phyloP scores from a whole-genome alignment of 2,329 filamentous ascomycete genomes.

The Botryotinia convoluta region DNA sequence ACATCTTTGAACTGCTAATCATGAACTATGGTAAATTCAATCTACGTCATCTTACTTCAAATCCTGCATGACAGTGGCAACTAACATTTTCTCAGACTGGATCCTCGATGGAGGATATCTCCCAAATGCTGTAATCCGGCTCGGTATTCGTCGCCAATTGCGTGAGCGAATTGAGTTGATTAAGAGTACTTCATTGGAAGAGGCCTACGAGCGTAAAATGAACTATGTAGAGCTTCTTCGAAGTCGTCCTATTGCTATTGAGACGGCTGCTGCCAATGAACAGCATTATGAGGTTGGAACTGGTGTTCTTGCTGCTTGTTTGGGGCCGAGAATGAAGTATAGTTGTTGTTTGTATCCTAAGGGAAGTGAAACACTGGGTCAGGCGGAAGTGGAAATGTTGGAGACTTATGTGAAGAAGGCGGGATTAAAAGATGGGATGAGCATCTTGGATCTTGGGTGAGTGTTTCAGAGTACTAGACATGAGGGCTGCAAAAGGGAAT shows the following conservation, averaged over 20 bases:
- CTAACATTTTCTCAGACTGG: conserved; percentile 44
- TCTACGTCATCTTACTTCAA: not conserved
- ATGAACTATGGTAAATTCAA: conserved; percentile 34
- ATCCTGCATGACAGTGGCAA: not conserved
- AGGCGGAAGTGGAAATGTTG: conserved; percentile 67
- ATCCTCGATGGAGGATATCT: conserved; percentile 65
- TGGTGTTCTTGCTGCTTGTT: conserved; percentile 56
- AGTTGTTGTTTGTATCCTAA: conserved; percentile 64
- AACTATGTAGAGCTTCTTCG: conserved; percentile 59
- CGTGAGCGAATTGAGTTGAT: conserved; percentile 58
- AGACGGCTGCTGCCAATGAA: conserved; percentile 61
- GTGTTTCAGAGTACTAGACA: conserved; percentile 15
- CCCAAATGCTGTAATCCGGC: conserved; percentile 59
- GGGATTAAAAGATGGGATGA: conserved; percentile 37
- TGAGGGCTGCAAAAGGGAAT: not conserved
- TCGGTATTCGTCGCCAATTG: conserved; percentile 65
- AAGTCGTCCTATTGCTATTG: conserved; percentile 63
- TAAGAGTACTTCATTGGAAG: conserved; percentile 50
- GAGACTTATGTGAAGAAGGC: conserved; percentile 60
- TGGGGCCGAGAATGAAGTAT: conserved; percentile 72
- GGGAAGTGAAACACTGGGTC: conserved; percentile 59
- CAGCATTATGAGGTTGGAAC: conserved; percentile 74
- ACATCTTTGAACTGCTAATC: not conserved
- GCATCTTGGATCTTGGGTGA: conserved; percentile 36
- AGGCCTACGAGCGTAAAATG: conserved; percentile 59